Percentiles rank a stretch among this genome's conserved stretches.
Evolutionary conservation across 2,329 filamentous ascomycete genomes (phyloP).

Genomic region (Aspergillus texensis): DNA sequence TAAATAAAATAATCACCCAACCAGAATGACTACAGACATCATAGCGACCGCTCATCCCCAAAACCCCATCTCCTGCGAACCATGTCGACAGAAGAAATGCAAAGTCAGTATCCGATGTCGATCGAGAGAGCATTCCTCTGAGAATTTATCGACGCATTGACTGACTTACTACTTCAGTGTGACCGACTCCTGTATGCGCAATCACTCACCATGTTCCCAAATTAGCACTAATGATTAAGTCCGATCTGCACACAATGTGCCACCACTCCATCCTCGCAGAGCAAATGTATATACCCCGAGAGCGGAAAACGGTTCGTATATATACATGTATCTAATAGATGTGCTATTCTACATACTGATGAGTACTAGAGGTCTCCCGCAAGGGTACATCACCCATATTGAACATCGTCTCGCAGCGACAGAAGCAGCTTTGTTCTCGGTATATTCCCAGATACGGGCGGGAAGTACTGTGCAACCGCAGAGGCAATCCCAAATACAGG

Average conservation of each 20-base stretch:
- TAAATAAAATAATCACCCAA: not conserved
- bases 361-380: conserved; percentile 18
- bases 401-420: conserved; percentile 41
- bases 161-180: conserved; percentile 12
- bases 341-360: not conserved
- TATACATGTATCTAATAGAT: not conserved
- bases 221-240: conserved; percentile 11
- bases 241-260: conserved; percentile 21
- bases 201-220: not conserved
- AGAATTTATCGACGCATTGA: not conserved
- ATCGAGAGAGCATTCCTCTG: no score
- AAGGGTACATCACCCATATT: conserved; percentile 44
- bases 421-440: conserved; percentile 29
- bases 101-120: conserved; percentile 10
- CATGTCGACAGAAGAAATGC: conserved; percentile 25
- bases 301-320: conserved; percentile 21
- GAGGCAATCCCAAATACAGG: not conserved
- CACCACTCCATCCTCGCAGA: conserved; percentile 7
- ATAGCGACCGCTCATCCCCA: not conserved
- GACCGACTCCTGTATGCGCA: conserved; percentile 19
- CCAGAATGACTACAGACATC: not conserved
- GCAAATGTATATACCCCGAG: conserved; percentile 21
- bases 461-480: not conserved
- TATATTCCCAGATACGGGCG: conserved; percentile 17
- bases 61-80: conserved; percentile 22